phyloP scores from a whole-genome alignment of 1,284 basidiomycete genomes.

The Mycosarcoma maydis region DNA sequence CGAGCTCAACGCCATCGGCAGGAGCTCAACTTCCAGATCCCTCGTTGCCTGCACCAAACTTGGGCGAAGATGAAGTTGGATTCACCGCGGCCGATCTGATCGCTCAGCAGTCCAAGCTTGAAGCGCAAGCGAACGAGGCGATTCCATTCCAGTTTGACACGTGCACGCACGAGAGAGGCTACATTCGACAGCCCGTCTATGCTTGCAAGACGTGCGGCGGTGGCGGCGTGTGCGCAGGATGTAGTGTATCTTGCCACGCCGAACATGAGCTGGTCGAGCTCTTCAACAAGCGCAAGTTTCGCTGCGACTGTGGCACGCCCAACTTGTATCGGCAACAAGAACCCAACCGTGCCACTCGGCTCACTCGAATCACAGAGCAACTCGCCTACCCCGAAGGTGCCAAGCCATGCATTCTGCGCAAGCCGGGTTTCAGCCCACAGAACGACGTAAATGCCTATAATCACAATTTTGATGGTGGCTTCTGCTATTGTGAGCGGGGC shows the following conservation, averaged over 20 bases:
- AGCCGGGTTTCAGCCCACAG: constrained; percentile 50
- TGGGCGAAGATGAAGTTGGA: constrained; percentile 47
- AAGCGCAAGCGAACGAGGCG: constrained; percentile 66
- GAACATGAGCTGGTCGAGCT: constrained; percentile 66
- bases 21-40: constrained; percentile 48
- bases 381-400: constrained; percentile 39
- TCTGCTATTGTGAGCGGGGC: constrained; percentile 67
- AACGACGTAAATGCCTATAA: constrained; percentile 65
- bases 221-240: constrained; percentile 68
- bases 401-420: constrained; percentile 49
- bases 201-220: constrained; percentile 65
- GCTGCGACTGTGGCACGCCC: constrained; percentile 66
- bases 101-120: constrained; percentile 64
- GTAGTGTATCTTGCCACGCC: constrained; percentile 68
- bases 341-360: constrained; percentile 17
- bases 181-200: constrained; percentile 67
- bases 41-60: constrained; percentile 48
- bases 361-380: constrained; percentile 17
- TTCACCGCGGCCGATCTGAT: constrained; percentile 67
- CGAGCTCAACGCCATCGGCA: constrained; percentile 2
- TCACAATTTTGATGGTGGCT: constrained; percentile 67
- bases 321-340: constrained; percentile 41
- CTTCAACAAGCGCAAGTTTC: constrained; percentile 64
- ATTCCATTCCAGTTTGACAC: constrained; percentile 67
- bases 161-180: constrained; percentile 66